A percentile compares a stretch with the other conserved stretches of the same genome.
Evolutionary conservation across 768 basidiomycete species (phyloP).

Genomic region (Auricularia auricula-judae): DNA sequence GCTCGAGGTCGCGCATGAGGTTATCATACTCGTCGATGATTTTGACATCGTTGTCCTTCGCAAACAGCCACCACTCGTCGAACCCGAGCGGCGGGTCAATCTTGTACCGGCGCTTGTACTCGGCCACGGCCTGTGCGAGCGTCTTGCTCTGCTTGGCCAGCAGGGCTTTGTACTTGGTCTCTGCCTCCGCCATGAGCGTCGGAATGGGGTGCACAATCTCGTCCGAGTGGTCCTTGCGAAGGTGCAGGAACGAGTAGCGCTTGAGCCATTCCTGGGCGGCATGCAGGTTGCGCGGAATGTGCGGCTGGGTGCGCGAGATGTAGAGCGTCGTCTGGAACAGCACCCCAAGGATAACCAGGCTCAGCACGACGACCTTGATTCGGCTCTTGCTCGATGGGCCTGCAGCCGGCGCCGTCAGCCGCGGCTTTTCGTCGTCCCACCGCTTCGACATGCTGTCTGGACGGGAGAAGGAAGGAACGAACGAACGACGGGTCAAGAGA

Average conservation of each 20-base stretch:
- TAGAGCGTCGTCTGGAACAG: conserved; percentile 1
- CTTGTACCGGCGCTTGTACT: conserved; percentile 71
- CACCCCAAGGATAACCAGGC: not conserved
- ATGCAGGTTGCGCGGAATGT: not conserved
- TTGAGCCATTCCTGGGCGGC: not conserved
- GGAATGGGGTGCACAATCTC: conserved; percentile 63
- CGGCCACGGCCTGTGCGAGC: conserved; percentile 62
- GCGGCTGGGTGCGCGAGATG: not conserved
- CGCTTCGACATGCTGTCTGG: not conserved
- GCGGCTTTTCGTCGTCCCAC: not conserved
- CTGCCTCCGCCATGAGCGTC: conserved; percentile 73
- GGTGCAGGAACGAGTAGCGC: not conserved
- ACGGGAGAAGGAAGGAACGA: too few species aligned
- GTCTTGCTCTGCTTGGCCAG: conserved; percentile 71
- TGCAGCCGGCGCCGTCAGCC: not conserved
- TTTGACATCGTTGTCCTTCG: conserved; percentile 54
- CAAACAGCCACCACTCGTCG: conserved; percentile 82
- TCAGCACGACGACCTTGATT: not conserved
- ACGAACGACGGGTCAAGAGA: too few species aligned
- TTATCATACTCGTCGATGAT: conserved; percentile 87
- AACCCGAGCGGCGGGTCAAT: conserved; percentile 84
- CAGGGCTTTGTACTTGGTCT: conserved; percentile 53
- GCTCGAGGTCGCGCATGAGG: conserved; percentile 66
- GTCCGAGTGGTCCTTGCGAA: not conserved
- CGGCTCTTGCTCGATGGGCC: not conserved